Base-by-base conservation (phyloP, 2,329 filamentous ascomycete species). In the Zasmidium angulare region DNA sequence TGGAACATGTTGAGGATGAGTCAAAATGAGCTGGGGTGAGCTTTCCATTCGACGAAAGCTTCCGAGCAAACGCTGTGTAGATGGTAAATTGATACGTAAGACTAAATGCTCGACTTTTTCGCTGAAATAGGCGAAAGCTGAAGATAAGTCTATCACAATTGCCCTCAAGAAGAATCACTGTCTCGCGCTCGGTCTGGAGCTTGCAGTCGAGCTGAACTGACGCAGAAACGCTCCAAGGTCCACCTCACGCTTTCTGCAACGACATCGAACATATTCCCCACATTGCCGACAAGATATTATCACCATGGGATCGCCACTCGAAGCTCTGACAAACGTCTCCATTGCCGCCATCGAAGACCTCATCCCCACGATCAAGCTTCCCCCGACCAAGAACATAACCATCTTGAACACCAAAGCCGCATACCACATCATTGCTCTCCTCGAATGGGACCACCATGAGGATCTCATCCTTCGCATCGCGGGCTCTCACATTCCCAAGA, bases 401-500 rank as follows among this genome's bases (percentile, higher is more conserved):
- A 43, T 54, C 29, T 36, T 54, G 10, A n/a, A 29, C 2, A 54
- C 51, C 3, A 24, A 26, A 21, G 51, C 51, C 11, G 51, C 46
- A n/a, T 54, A 54, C 51, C 51, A 54, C 22, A 20, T 54, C 51
- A 46, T 54, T 20, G 31, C 40, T 6, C 20, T 46, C 19, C 12
- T 54, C 22, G 14, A 46, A 46, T 54, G 31, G 24, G 10, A 54
- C 17, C n/a, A 46, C 20, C 31, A 54, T 11, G 29, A 43, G 24
- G 51, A 46, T 22, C 36, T 54, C 31, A 54, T 54, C 36, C 36
- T 54, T 19, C 51, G 51, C 10, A 26, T 54, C 19, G 51, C 51
- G 22, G 51, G 51, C 51, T 17, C 51, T 3, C 51, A 54, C 51
- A 36, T 54, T 3, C 51, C 51, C 19, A 43, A 46, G 24, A 14